A percentile compares a stretch with the other conserved stretches of the same genome.
Conservation (phyloP, 2,329 filamentous ascomycete genomes). For the Colletotrichum sp. region DNA sequence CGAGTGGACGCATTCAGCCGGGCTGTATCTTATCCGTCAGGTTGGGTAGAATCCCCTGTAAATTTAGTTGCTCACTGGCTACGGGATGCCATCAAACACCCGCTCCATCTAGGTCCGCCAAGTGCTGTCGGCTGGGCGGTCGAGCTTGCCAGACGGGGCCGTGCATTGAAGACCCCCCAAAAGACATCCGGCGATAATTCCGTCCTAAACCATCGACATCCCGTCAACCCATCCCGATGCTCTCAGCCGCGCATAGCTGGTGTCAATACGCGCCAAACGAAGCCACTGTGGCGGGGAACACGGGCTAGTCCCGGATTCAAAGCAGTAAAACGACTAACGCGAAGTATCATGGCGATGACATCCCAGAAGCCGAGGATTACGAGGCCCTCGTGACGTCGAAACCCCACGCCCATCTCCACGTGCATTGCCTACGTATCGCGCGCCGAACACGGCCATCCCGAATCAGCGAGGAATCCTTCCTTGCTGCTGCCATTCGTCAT, state of each 20-base stretch:
- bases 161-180: neutral
- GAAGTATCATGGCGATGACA: neutral
- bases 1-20: neutral
- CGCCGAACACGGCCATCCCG: neutral
- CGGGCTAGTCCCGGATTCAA: neutral
- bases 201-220: neutral
- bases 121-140: neutral
- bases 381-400: neutral
- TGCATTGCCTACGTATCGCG: neutral
- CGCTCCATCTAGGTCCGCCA: neutral
- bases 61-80: neutral
- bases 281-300: neutral
- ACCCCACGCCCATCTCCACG: neutral
- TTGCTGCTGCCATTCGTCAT: neutral
- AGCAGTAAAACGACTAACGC: neutral
- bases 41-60: neutral
- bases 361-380: neutral
- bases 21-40: neutral
- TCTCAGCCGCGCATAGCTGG: neutral
- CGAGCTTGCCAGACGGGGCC: neutral
- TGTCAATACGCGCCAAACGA: neutral
- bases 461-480: fast-evolving
- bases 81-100: neutral
- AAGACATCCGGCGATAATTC: neutral
- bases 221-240: neutral